phyloP scores from a whole-genome alignment of 2,329 filamentous ascomycete species.

The Trichoderma lentiforme region DNA sequence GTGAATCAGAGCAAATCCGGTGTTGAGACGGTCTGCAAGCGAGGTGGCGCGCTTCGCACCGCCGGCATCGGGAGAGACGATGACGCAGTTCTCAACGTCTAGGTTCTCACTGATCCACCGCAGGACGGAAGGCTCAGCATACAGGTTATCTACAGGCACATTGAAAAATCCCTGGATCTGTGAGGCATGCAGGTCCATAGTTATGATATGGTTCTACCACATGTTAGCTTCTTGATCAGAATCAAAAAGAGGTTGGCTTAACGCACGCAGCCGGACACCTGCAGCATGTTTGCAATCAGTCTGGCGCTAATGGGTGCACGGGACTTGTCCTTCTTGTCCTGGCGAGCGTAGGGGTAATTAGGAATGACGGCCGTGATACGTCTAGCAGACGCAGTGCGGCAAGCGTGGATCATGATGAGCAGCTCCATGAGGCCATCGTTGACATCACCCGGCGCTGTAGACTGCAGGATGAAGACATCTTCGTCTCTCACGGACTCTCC shows the following conservation, averaged over 20 bases:
- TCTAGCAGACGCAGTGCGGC: conserved; percentile 65
- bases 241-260: background rate
- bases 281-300: conserved; percentile 95
- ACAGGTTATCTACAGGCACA: conserved; percentile 71
- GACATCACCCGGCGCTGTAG: conserved; percentile 90
- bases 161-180: conserved; percentile 98
- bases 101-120: conserved; percentile 90
- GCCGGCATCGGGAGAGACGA: conserved; percentile 91
- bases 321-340: conserved; percentile 95
- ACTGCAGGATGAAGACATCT: conserved; percentile 97
- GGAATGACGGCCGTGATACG: conserved; percentile 94
- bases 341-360: conserved; percentile 93
- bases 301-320: conserved; percentile 95
- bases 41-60: conserved; percentile 92
- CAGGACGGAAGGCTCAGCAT: conserved; percentile 88
- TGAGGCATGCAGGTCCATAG: conserved; percentile 91
- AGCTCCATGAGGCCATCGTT: conserved; percentile 98
- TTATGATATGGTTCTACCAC: conserved; percentile 62
- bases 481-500: conserved; percentile 95
- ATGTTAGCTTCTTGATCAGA: conserved; percentile 13
- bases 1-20: conserved; percentile 91
- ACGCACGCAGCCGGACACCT: conserved; percentile 75
- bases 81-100: conserved; percentile 77
- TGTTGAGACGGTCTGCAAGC: conserved; percentile 87
- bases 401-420: conserved; percentile 96